Base-by-base conservation (phyloP, 108 stramenopile species). In the Craspedostauros australis region DNA sequence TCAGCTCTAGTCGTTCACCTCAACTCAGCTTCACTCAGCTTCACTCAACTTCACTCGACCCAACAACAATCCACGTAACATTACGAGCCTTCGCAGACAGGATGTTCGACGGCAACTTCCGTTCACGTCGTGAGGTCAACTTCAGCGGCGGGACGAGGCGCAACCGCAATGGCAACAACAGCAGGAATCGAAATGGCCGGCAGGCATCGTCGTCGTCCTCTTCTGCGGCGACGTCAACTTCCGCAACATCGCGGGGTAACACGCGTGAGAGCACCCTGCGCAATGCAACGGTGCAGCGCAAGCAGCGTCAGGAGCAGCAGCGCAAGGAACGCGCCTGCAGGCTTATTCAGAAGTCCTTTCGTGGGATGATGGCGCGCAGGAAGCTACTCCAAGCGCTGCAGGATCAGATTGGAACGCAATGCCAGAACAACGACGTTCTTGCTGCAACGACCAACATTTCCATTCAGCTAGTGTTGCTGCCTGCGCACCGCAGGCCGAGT, bases 271-370 rank as follows among this genome's bases (percentile, higher is more conserved):
- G 26, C 16, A 46, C n/a, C 22, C 19, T 21, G n/a, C n/a, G n/a
- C n/a, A 62, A 56, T 62, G 50, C 60, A 7, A 52, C 50, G 23
- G 54, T 22, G 11, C 60, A 19, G 26, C 55, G 62, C 25, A 57
- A 50, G 31, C 33, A 57, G 55, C 43, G 70, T 28, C 51, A 65
- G 46, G 63, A 72, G 47, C 51, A 33, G 3, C 46, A 37, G 5
- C 49, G 58, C 31, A 27, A 28, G 30, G 23, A 51, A 30, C 33
- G 48, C 15, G 50, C 66, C 15, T 43, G 46, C 6, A 42, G 26
- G n/a, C 21, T 60, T 0, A 1, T 68, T 19, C 66, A 68, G 46
- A 12, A 12, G 34, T 12, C 11, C 11, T 11, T 12, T 12, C 11
- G 12, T 36, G 34, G 12, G 11, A 12, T 12, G 12, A 36, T 36